Base-by-base conservation (phyloP, 352 stramenopile species). In the Blastocystis sp. region DNA sequence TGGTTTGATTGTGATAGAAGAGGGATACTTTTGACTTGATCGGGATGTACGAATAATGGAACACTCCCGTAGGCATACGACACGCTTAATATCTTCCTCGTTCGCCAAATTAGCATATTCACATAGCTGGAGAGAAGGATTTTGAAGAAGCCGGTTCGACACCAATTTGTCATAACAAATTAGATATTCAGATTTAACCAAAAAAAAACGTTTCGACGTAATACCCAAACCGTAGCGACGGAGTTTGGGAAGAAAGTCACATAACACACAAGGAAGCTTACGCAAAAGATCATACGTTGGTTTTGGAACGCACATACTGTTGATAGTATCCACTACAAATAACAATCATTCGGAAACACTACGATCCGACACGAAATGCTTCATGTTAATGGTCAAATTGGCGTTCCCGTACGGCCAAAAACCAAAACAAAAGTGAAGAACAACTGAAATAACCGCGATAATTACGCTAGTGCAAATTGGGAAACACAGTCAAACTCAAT, bases 181-280 rank as follows among this genome's bases (percentile, higher is more conserved):
- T 46, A 85, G 59, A 73, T 85, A 85, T 42, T 85, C 63, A 18
- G 75, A 85, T 85, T 85, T 85, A 18, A 85, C 38, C 29, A 85
- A 27, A 72, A 85, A 85, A 34, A 85, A 40, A 29, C 75, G 75
- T 27, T 72, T 36, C 11, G 38, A 64, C 16, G 75, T 85, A 11
- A 75, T 27, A n/a, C 75, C 75, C 24, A 85, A 63, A 51, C 71
- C 71, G 21, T 36, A 63, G 11, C 44, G 29, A 34, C 75, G 42
- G 49, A 34, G 36, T 29, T 85, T 85, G 4, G 42, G 27, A n/a
- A 61, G 56, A 75, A 85, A 85, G 1, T 51, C 63, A 16, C 71
- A 53, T 49, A 85, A 32, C 8, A 76, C 32, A 53, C 57, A 85
- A 51, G 75, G 75, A 4, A 85, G 34, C 40, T 85, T 85, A 0